Evolutionary conservation across 176 grass and related monocot species (phyloP), one percentile per base, ranked within the genome.

Genomic region (Panicum miliaceum): DNA sequence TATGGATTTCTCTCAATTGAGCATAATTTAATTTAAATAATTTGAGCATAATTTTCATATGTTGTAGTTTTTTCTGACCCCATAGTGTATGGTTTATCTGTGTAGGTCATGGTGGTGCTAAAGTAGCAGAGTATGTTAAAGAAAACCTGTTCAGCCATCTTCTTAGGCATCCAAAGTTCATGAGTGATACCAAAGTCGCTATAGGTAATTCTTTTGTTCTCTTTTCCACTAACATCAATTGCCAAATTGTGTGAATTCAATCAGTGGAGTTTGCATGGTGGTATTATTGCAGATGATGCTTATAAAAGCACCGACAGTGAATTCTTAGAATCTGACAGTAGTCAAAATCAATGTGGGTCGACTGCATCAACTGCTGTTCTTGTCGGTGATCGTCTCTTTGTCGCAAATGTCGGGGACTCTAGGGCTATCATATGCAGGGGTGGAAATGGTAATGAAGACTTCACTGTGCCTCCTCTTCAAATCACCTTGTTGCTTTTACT

Each of bases 91-190:
- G 58, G 27, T 65, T 83, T 43, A 73, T 70, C 71, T 68, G 63
- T 78, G n/a, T 88, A 91, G 90, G 90, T 82, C 90, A 91, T 62
- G 90, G 90, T 88, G 90, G 90, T 29, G 82, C 90, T 64, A 84
- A 67, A 67, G 90, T 85, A 88, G 90, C 90, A 27, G 90, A 91
- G 64, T 91, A 91, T 91, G 90, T 91, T 72, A 88, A 91, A 82
- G 64, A 91, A 36, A 84, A 91, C 64, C 78, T 91, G 77, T 91
- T 91, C 71, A 82, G 48, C 65, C 48, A 91, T 91, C 82, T 91
- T 77, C 57, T 91, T 78, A 88, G 79, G 48, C 90, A 91, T 69
- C 86, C 86, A 20, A 91, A 91, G 50, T 91, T 91, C 77, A 91
- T 85, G 5, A 78, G 71, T 25, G 90, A 91, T 70, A 91, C 90